Conservation (phyloP, 2,329 filamentous ascomycete species). For the Hypoxylon sp. region DNA sequence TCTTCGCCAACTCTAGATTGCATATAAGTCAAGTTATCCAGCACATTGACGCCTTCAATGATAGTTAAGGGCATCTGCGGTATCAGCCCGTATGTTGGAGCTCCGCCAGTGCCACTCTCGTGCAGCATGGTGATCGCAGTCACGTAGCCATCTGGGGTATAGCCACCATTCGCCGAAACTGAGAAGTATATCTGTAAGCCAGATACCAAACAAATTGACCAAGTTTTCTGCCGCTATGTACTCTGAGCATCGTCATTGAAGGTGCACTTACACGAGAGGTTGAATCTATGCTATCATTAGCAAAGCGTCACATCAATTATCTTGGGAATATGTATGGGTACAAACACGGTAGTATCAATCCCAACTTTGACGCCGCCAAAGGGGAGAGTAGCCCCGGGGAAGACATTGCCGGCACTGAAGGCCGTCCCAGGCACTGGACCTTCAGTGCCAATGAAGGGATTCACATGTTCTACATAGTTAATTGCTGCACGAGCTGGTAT, state of each 20-base stretch:
- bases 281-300: conserved; percentile 35
- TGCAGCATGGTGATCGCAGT: conserved; percentile 69
- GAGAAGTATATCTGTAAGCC: conserved; percentile 1
- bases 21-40: conserved; percentile 66
- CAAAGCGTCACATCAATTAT: background rate
- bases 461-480: conserved; percentile 59
- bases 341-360: conserved; percentile 56
- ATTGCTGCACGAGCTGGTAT: conserved; percentile 1
- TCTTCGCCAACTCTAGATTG: conserved; percentile 59
- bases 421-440: conserved; percentile 61
- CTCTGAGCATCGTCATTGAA: conserved; percentile 2
- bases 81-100: conserved; percentile 71
- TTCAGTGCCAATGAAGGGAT: conserved; percentile 66
- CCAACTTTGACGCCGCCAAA: conserved; percentile 64
- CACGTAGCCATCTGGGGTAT: conserved; percentile 60
- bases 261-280: conserved; percentile 44
- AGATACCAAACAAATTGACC: background rate
- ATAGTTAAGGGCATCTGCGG: conserved; percentile 63
- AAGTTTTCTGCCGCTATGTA: background rate
- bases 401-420: conserved; percentile 62
- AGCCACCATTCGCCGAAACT: conserved; percentile 56
- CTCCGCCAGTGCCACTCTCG: conserved; percentile 70
- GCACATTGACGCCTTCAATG: conserved; percentile 61
- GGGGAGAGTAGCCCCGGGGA: conserved; percentile 61
- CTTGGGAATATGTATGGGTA: background rate